Base-by-base conservation (phyloP, 2,329 filamentous ascomycete species). In the Colletotrichum gloeosporioides region DNA sequence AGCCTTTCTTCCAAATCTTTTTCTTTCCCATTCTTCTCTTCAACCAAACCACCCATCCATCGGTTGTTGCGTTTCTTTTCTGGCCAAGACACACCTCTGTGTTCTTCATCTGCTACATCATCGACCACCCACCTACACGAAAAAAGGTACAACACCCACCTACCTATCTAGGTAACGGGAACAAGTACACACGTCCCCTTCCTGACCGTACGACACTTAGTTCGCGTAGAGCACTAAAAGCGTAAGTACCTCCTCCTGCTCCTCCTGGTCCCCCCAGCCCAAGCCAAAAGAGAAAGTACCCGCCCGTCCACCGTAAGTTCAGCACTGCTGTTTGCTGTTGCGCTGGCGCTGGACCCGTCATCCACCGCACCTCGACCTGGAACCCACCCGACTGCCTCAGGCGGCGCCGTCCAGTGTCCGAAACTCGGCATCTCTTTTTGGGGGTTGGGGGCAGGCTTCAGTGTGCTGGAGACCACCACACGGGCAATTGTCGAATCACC, bases 401-500 rank as follows among this genome's bases (percentile, higher is more conserved):
- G 16, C 44, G 32, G 59, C 67, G 59, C 59, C 69, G 69, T 71
- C 59, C 53, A 65, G 49, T 75, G 62, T 73, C 57, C 69, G 73
- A 76, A 73, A 73, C 70, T 76, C 73, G 70, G 73, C 63, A 68
- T 67, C 34, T 39, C 36, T 53, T 62, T 53, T 53, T 53, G 44
- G 44, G 44, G 44, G 39, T 44, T 44, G 39, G 39, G 39, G 36
- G 16, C 8, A 39, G 36, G 36, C 36, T 64, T 9, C 34, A 32
- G 34, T 31, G 29, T n/a, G 59, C 27, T 32, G 29, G 25, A 25
- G 32, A 18, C 31, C 59, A 62, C n/a, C 59, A 62, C 27, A 32
- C 59, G 15, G 67, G 39, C 71, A 34, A 65, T 75, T 75, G 64
- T 76, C 69, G 70, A 73, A 69, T 67, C 53, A 76, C 27, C 73